Percentiles rank a stretch among this genome's conserved stretches.
Conservation (phyloP, 768 basidiomycete genomes). For the Russula virescens region DNA sequence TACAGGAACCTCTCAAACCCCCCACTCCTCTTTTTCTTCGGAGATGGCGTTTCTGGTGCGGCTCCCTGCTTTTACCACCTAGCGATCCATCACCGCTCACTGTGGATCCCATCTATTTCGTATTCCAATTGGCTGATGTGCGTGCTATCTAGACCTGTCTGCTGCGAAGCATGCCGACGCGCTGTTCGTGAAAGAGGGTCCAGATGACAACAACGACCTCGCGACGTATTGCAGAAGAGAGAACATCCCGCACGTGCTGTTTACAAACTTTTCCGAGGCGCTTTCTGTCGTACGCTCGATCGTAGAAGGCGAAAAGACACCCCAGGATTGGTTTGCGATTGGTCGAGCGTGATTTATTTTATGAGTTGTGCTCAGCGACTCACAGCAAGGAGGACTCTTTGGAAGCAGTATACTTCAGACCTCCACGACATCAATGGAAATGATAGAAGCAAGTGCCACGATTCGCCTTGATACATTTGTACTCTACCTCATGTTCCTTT, state of each 20-base stretch:
- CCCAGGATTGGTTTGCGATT: conserved; percentile 42
- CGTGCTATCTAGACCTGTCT: conserved; percentile 60
- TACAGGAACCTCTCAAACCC: conserved; percentile 66
- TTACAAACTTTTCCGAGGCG: conserved; percentile 64
- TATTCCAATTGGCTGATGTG: neutral
- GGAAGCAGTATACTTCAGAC: neutral
- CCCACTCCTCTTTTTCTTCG: conserved; percentile 92
- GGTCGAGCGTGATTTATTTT: conserved; percentile 14
- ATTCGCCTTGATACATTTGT: too few species aligned
- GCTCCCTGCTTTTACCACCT: conserved; percentile 8
- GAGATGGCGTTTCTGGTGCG: conserved; percentile 92
- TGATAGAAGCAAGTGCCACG: too few species aligned
- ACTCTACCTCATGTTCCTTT: neutral
- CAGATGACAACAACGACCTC: conserved; percentile 78
- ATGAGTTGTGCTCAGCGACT: neutral
- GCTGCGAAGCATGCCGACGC: conserved; percentile 90
- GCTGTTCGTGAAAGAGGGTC: conserved; percentile 87
- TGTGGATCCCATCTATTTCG: neutral
- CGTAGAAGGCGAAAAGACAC: conserved; percentile 62
- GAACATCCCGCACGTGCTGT: conserved; percentile 73
- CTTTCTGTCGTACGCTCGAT: conserved; percentile 56
- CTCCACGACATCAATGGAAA: neutral
- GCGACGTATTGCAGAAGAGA: conserved; percentile 75
- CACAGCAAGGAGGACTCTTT: neutral
- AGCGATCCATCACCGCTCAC: too few species aligned